Percentiles rank a stretch among this genome's conserved stretches.
These are phyloP conservation scores for Curvularia lunata DNA, from an alignment of 2,329 filamentous ascomycete species.

Conservation along the genomic window DNA sequence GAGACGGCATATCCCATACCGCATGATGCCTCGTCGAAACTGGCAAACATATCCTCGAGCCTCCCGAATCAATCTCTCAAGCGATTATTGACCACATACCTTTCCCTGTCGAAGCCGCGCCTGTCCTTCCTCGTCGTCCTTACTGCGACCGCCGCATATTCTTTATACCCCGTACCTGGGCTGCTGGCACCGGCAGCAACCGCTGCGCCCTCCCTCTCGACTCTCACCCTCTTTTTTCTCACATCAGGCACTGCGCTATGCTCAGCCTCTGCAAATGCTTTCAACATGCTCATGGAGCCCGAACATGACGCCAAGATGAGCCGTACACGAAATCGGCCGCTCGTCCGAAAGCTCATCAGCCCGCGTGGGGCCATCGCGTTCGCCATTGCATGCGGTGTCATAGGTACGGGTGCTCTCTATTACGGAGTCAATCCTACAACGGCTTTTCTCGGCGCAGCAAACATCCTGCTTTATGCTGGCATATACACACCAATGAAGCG, in stretches of 20 bases:
- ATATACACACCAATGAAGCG: slow-evolving; percentile 93
- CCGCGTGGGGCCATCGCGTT: slow-evolving; percentile 76
- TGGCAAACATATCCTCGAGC: slow-evolving; percentile 63
- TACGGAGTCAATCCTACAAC: slow-evolving; percentile 94
- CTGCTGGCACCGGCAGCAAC: slow-evolving; percentile 76
- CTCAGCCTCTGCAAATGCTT: slow-evolving; percentile 87
- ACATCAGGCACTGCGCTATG: slow-evolving; percentile 88
- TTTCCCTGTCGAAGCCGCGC: slow-evolving; percentile 94
- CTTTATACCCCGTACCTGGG: slow-evolving; percentile 88
- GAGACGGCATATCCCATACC: slow-evolving; percentile 50
- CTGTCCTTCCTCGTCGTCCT: slow-evolving; percentile 90
- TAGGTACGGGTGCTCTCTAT: slow-evolving; percentile 77
- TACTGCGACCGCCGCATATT: slow-evolving; percentile 88
- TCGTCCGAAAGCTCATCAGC: slow-evolving; percentile 81
- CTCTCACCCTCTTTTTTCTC: slow-evolving; percentile 89
- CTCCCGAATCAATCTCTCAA: slow-evolving; percentile 64
- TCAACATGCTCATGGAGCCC: slow-evolving; percentile 97
- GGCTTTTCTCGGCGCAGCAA: slow-evolving; percentile 80
- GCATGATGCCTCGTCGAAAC: slow-evolving; percentile 66
- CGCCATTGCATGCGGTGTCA: slow-evolving; percentile 72
- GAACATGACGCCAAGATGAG: slow-evolving; percentile 90
- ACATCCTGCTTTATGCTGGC: slow-evolving; percentile 89
- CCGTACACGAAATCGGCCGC: slow-evolving; percentile 86
- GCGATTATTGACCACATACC: slow-evolving; percentile 77
- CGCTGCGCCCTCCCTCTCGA: slow-evolving; percentile 78